Evolutionary conservation across 192 early-diverging fungal genomes (phyloP).

Genomic region (Backusella circina): DNA sequence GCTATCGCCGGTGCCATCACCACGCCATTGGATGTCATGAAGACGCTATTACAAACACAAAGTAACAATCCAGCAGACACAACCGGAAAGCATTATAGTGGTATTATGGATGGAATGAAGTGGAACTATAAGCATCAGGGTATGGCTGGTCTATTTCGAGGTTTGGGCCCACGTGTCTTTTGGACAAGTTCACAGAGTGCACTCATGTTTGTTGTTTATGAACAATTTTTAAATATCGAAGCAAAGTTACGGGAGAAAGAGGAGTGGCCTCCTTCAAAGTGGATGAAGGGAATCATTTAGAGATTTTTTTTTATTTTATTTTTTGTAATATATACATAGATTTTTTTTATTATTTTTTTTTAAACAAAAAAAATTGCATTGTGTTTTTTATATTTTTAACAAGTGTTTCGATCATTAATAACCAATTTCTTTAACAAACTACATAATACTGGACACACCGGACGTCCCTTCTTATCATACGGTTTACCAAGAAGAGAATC

Average conservation of each 20-base stretch:
- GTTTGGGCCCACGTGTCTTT: slow-evolving; percentile 67
- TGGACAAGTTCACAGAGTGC: slow-evolving; percentile 69
- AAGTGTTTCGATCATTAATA: too few relatives aligned
- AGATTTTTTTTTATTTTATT: neutral
- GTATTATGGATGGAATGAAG: slow-evolving; percentile 51
- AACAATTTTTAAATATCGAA: slow-evolving; percentile 50
- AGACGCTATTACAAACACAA: slow-evolving; percentile 57
- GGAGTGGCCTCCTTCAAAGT: slow-evolving; percentile 25
- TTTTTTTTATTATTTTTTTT: neutral
- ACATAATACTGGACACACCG: too few relatives aligned
- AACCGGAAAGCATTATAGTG: slow-evolving; percentile 42
- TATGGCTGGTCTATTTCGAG: slow-evolving; percentile 63
- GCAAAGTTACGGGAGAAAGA: slow-evolving; percentile 22
- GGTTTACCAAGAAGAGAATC: too few relatives aligned
- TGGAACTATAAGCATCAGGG: slow-evolving; percentile 57
- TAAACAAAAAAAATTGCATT: neutral
- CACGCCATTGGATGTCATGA: slow-evolving; percentile 57
- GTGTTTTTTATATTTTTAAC: too few relatives aligned
- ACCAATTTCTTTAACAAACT: too few relatives aligned
- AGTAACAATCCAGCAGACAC: neutral
- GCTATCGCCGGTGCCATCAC: slow-evolving; percentile 55
- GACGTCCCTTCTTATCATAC: too few relatives aligned
- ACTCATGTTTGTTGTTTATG: slow-evolving; percentile 72
- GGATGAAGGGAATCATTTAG: neutral
- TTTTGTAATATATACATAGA: neutral